Percentiles rank a stretch among this genome's conserved stretches.
phyloP scores from a whole-genome alignment of 2,329 filamentous ascomycete species.

The Saccharata proteae region DNA sequence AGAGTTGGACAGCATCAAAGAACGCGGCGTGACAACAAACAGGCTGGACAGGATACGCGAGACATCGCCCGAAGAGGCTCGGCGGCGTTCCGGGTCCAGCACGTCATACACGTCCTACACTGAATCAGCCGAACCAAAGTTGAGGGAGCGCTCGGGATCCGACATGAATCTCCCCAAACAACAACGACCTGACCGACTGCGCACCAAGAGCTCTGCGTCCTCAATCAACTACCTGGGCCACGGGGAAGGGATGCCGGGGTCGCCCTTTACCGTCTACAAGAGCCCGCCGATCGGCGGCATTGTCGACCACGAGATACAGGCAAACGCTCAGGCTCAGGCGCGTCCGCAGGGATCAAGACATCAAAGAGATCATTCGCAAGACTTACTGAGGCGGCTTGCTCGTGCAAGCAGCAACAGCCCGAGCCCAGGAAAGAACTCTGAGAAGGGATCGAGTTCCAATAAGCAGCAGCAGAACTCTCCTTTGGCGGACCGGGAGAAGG shows the following conservation, averaged over 20 bases:
- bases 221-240: slow-evolving; percentile 16
- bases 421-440: slow-evolving; percentile 23
- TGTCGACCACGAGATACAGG: slow-evolving; percentile 17
- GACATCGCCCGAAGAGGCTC: slow-evolving; percentile 18
- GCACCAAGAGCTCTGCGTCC: slow-evolving; percentile 13
- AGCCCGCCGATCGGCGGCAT: slow-evolving; percentile 21
- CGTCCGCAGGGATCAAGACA: slow-evolving; percentile 17
- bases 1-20: slow-evolving; percentile 25
- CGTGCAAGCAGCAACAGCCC: slow-evolving; percentile 34
- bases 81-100: slow-evolving; percentile 5
- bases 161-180: slow-evolving; percentile 5
- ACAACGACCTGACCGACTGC: no score
- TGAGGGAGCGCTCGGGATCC: slow-evolving; percentile 1
- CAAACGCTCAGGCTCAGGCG: slow-evolving; percentile 12
- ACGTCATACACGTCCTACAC: background rate
- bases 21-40: slow-evolving; percentile 20
- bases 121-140: background rate
- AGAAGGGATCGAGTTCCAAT: background rate
- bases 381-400: slow-evolving; percentile 33
- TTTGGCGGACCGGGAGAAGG: background rate
- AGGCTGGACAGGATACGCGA: slow-evolving; percentile 18
- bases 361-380: slow-evolving; percentile 31
- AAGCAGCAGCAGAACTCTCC: slow-evolving; percentile 1
- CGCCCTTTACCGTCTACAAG: slow-evolving; percentile 22
- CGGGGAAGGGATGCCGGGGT: slow-evolving; percentile 13